Conservation (phyloP, 371 early-diverging fungal species). For the Polyrhizophydium stewartii region DNA sequence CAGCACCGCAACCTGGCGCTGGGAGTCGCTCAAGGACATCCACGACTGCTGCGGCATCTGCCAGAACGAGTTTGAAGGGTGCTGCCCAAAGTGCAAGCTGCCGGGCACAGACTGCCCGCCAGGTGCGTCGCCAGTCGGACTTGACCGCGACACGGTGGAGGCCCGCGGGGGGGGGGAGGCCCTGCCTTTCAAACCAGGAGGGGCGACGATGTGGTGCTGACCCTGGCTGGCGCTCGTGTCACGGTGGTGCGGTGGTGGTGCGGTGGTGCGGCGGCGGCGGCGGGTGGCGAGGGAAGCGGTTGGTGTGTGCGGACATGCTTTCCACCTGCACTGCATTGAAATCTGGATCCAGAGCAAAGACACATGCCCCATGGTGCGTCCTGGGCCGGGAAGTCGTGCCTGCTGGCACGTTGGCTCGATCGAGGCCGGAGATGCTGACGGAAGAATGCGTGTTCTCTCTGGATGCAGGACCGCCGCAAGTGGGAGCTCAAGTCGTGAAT, state of each 20-base stretch:
- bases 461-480: too few species aligned
- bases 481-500: too few species aligned
- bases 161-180: not conserved
- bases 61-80: conserved; percentile 67
- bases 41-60: conserved; percentile 90
- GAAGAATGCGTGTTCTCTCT: too few species aligned
- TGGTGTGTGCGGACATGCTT: conserved; percentile 84
- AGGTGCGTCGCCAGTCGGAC: conserved; percentile 25
- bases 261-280: too few species aligned
- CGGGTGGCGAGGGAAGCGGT: conserved; percentile 43
- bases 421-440: too few species aligned
- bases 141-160: not conserved
- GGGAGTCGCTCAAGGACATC: conserved; percentile 56
- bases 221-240: not conserved
- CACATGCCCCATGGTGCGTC: conserved; percentile 2
- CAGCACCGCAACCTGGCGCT: conserved; percentile 67
- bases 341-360: conserved; percentile 61
- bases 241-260: not conserved
- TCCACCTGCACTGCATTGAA: conserved; percentile 86
- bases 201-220: not conserved
- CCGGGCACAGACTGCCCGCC: conserved; percentile 88
- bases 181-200: not conserved
- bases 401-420: too few species aligned
- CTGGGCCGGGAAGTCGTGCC: not conserved
- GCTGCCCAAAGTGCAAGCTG: conserved; percentile 74